Percentiles rank a stretch among this genome's conserved stretches.
Conservation (phyloP, 345 rosid species). For the Viola odorata region DNA sequence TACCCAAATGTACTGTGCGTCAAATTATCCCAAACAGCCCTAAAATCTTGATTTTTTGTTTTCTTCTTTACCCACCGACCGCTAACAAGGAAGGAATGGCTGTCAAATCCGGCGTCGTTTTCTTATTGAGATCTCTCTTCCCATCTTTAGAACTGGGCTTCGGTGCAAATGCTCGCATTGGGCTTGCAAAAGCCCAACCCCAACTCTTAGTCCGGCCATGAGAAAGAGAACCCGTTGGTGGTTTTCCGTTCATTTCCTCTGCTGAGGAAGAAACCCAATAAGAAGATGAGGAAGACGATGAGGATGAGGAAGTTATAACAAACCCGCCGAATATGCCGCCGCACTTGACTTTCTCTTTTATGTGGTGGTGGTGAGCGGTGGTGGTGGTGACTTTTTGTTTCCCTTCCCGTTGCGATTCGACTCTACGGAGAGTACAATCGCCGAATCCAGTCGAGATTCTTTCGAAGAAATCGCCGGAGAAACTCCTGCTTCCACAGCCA, state of each 20-base stretch:
- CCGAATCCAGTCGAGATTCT: slow-evolving; percentile 97
- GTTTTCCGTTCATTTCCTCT: slow-evolving; percentile 42
- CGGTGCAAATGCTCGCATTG: slow-evolving; percentile 73
- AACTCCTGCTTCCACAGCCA: slow-evolving; percentile 97
- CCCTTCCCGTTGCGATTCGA: slow-evolving; percentile 95
- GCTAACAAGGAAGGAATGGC: slow-evolving; percentile 74
- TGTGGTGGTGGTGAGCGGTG: slow-evolving; percentile 11
- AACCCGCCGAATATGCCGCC: slow-evolving; percentile 98
- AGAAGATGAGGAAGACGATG: slow-evolving; percentile 67
- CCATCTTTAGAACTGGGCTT: slow-evolving; percentile 42
- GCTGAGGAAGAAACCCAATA: slow-evolving; percentile 62
- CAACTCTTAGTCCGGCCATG: slow-evolving; percentile 54
- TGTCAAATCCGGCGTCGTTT: slow-evolving; percentile 43
- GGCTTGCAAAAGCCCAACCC: slow-evolving; percentile 93
- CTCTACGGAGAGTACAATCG: slow-evolving; percentile 89
- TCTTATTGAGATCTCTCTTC: slow-evolving; percentile 36
- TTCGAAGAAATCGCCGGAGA: slow-evolving; percentile 94
- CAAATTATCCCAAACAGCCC: background rate
- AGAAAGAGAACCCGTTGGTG: slow-evolving; percentile 22
- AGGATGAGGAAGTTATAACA: slow-evolving; percentile 62
- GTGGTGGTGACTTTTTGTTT: slow-evolving; percentile 20
- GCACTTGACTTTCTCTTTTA: slow-evolving; percentile 78
- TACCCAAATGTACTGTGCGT: slow-evolving; percentile 16
- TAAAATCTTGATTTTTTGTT: background rate
- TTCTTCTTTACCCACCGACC: slow-evolving; percentile 31